A percentile compares a stretch with the other conserved stretches of the same genome.
Evolutionary conservation across 139 green algal genomes (phyloP).

Genomic region (Micromonas commoda): DNA sequence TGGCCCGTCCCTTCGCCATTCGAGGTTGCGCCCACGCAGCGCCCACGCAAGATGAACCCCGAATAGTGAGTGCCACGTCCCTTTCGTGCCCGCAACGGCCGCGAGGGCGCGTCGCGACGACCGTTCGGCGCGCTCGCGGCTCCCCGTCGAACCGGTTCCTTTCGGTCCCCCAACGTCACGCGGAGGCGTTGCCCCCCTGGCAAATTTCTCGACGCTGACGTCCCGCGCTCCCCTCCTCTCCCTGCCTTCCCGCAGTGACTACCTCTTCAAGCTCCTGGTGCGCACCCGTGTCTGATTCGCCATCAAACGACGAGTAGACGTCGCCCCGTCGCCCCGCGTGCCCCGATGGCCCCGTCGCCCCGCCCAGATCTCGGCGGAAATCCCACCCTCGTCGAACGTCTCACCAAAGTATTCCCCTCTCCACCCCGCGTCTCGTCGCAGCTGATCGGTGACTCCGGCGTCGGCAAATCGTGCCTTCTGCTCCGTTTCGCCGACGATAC

Average conservation of each 20-base stretch:
- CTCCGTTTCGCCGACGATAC: constrained; percentile 96
- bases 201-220: background rate
- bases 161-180: too few relatives aligned
- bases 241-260: constrained; percentile 53
- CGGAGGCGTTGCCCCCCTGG: too few relatives aligned
- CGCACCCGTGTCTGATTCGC: background rate
- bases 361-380: too few relatives aligned
- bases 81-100: constrained; percentile 12
- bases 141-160: too few relatives aligned
- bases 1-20: too few relatives aligned
- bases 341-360: background rate
- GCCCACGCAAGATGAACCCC: constrained; percentile 53
- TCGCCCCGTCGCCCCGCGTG: background rate
- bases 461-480: constrained; percentile 95
- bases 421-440: background rate
- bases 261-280: constrained; percentile 80
- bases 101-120: too few relatives aligned
- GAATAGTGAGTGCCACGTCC: constrained; percentile 55
- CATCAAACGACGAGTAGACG: background rate
- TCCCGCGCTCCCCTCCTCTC: constrained; percentile 16
- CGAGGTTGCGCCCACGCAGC: too few relatives aligned
- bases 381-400: background rate
- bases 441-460: constrained; percentile 31
- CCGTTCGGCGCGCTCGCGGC: too few relatives aligned
- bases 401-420: background rate